These are phyloP conservation scores for Amoeboaphelidium occidentale DNA, from an alignment of 371 early-diverging fungal genomes.

Conservation along the genomic window DNA sequence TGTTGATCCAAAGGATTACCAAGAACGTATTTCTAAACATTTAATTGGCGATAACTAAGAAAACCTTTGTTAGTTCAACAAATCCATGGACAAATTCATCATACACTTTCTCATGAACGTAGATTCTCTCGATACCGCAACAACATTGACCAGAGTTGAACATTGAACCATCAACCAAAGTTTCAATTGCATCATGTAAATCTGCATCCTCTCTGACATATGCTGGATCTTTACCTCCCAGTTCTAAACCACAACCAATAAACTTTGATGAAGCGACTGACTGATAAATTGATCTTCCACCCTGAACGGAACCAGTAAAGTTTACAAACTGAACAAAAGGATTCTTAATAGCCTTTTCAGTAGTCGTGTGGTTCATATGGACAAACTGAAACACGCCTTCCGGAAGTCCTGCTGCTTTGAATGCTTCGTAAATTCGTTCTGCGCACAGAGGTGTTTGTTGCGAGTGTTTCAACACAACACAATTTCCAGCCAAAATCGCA, in stretches of 20 bases:
- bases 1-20: slow-evolving; percentile 37
- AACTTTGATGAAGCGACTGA: slow-evolving; percentile 28
- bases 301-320: slow-evolving; percentile 57
- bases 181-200: slow-evolving; percentile 36
- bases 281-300: slow-evolving; percentile 33
- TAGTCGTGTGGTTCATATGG: slow-evolving; percentile 22
- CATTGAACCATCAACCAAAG: slow-evolving; percentile 52
- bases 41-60: not conserved
- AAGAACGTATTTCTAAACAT: slow-evolving; percentile 18
- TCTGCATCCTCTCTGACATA: slow-evolving; percentile 53
- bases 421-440: slow-evolving; percentile 34
- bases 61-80: slow-evolving; percentile 29
- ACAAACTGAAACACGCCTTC: slow-evolving; percentile 33
- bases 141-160: slow-evolving; percentile 69
- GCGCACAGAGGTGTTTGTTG: slow-evolving; percentile 56
- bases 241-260: slow-evolving; percentile 35
- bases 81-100: slow-evolving; percentile 40
- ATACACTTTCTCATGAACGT: slow-evolving; percentile 48
- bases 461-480: slow-evolving; percentile 52
- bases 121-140: slow-evolving; percentile 55
- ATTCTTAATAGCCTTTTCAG: slow-evolving; percentile 29
- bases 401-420: slow-evolving; percentile 42
- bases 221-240: slow-evolving; percentile 69
- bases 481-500: slow-evolving; percentile 17
- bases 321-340: slow-evolving; percentile 36